A percentile compares a stretch with the other conserved stretches of the same genome.
phyloP scores from a whole-genome alignment of 768 basidiomycete species.

The Macrocybe gigantea region DNA sequence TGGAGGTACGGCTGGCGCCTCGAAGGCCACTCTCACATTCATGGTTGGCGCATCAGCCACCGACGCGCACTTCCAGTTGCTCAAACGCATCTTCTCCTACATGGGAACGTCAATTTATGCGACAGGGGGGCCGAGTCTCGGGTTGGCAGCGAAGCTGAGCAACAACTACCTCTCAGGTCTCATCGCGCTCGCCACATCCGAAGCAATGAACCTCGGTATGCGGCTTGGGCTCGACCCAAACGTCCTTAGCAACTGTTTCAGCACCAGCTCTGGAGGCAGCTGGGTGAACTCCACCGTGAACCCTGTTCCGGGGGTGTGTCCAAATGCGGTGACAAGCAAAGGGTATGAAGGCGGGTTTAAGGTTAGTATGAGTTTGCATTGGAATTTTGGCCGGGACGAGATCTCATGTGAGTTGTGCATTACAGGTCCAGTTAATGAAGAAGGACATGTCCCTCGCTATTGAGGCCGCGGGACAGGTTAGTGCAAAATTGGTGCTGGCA shows the following conservation, averaged over 20 bases:
- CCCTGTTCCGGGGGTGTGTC: constrained; percentile 38
- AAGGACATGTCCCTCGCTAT: constrained; percentile 37
- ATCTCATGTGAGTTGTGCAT: not conserved
- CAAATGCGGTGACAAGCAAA: constrained; percentile 34
- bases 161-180: constrained; percentile 38
- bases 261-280: constrained; percentile 33
- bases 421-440: constrained; percentile 38
- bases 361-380: constrained; percentile 10
- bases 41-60: constrained; percentile 31
- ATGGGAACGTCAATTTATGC: constrained; percentile 32
- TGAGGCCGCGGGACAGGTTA: constrained; percentile 28
- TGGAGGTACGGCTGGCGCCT: constrained; percentile 34
- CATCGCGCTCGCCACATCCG: constrained; percentile 35
- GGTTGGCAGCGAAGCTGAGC: constrained; percentile 37
- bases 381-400: not conserved
- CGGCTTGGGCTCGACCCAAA: constrained; percentile 34
- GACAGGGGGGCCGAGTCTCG: constrained; percentile 32
- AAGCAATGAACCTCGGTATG: constrained; percentile 42
- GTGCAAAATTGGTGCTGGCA: constrained; percentile 33
- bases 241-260: constrained; percentile 29
- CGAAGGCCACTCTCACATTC: constrained; percentile 30
- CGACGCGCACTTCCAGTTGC: constrained; percentile 25
- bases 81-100: constrained; percentile 23
- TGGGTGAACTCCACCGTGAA: constrained; percentile 38
- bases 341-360: constrained; percentile 39